A percentile compares a stretch with the other conserved stretches of the same genome.
phyloP scores from a whole-genome alignment of 2,329 filamentous ascomycete species.

The Paraphoma sp. region DNA sequence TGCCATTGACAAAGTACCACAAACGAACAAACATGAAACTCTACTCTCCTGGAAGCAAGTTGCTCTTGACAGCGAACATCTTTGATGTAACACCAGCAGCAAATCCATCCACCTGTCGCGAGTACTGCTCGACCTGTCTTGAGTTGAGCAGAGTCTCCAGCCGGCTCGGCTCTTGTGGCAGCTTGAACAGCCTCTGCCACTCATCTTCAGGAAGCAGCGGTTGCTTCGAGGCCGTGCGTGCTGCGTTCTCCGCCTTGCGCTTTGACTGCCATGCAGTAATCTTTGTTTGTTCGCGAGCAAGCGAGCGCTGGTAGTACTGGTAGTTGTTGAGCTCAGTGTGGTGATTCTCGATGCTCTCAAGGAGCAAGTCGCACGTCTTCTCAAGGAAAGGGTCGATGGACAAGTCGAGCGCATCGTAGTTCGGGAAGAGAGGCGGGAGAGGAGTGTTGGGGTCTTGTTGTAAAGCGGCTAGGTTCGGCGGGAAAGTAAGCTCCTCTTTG shows the following conservation, averaged over 20 bases:
- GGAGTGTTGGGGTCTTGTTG: slow-evolving; percentile 67
- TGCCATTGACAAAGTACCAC: slow-evolving; percentile 44
- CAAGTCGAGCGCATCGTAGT: slow-evolving; percentile 87
- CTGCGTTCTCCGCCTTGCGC: slow-evolving; percentile 93
- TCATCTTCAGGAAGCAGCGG: slow-evolving; percentile 90
- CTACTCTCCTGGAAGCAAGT: slow-evolving; percentile 65
- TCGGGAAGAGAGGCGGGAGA: slow-evolving; percentile 76
- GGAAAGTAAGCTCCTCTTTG: slow-evolving; percentile 73
- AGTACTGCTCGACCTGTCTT: slow-evolving; percentile 96
- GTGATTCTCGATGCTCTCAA: slow-evolving; percentile 96
- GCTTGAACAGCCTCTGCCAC: slow-evolving; percentile 98
- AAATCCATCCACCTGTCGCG: slow-evolving; percentile 95
- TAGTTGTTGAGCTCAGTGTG: slow-evolving; percentile 99
- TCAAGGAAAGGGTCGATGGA: slow-evolving; percentile 97
- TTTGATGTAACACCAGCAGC: slow-evolving; percentile 90
- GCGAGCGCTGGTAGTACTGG: slow-evolving; percentile 93
- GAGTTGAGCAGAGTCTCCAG: slow-evolving; percentile 94
- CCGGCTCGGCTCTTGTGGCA: slow-evolving; percentile 91
- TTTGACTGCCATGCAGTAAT: slow-evolving; percentile 96
- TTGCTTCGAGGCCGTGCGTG: slow-evolving; percentile 85
- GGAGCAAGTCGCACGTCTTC: slow-evolving; percentile 94
- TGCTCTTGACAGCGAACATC: slow-evolving; percentile 94
- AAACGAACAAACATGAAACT: slow-evolving; percentile 18
- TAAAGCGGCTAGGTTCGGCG: slow-evolving; percentile 79
- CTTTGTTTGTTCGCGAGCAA: slow-evolving; percentile 93